These are phyloP conservation scores for Polyporus arcularius DNA, from an alignment of 768 basidiomycete species.

Conservation along the genomic window DNA sequence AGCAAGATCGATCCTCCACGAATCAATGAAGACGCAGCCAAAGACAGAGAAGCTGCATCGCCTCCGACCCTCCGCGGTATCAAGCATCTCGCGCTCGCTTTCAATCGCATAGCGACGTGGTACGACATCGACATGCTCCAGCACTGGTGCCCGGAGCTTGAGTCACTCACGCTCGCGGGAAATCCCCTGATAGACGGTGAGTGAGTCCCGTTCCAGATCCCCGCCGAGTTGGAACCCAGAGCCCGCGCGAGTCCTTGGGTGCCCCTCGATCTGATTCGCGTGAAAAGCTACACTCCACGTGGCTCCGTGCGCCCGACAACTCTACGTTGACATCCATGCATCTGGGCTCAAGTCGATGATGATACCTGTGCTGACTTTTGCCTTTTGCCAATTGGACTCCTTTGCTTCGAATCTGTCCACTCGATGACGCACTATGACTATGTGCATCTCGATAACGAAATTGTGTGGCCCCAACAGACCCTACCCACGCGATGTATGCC, in stretches of 20 bases:
- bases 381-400: neutral
- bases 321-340: neutral
- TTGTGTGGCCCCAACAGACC: conserved; percentile 32
- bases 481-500: conserved; percentile 26
- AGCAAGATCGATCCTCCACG: conserved; percentile 36
- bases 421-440: neutral
- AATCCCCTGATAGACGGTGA: conserved; percentile 67
- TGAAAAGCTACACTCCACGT: neutral
- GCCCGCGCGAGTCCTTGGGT: no score
- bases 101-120: conserved; percentile 63
- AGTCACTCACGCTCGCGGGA: conserved; percentile 57
- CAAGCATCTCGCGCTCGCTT: conserved; percentile 63
- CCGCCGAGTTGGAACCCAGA: neutral
- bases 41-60: neutral
- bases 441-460: no score
- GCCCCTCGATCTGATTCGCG: no score
- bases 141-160: conserved; percentile 68
- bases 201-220: neutral
- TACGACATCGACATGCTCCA: conserved; percentile 61
- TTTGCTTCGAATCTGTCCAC: neutral
- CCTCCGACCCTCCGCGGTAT: conserved; percentile 36
- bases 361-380: neutral
- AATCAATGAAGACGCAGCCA: neutral
- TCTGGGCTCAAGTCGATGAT: neutral
- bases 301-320: neutral